Evolutionary conservation across 495 filamentous ascomycete genomes (phyloP), one percentile per base, ranked within the genome.

Genomic region (Aspergillus ostianus): DNA sequence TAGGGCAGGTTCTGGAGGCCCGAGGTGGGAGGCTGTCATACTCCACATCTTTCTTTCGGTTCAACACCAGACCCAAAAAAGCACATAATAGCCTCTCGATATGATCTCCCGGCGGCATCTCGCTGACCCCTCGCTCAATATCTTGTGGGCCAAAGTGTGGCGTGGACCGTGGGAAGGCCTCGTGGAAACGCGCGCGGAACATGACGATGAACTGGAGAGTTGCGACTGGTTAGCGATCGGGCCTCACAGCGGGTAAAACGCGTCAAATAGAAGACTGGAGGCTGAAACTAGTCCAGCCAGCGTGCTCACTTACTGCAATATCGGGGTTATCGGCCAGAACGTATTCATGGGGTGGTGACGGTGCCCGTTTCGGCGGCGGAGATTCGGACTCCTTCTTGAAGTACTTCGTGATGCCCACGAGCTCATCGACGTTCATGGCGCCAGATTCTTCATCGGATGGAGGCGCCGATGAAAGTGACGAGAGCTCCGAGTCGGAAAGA

Each of bases 41-140:
- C 94, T 98, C 96, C 67, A 98, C 89, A 78, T 94, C 90, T 69
- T 98, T 97, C 81, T 98, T 98, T 67, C 94, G 86, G 68, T 98
- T 98, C 62, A 98, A 81, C 55, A 97, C 83, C 68, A 98, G 78
- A 29, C 91, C 85, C 20, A 98, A 73, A 48, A 98, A 77, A 65
- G 91, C 91, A 80, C 95, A 98, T 32, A 98, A 78, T 48, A 98
- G 84, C 65, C 85, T 82, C 76, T 97, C 93, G 32, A 93, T 87
- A 64, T 89, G 86, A 68, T 94, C 88, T 61, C 90, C 89, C 13
- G 94, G 95, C 15, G 86, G 71, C 30, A 79, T 66, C 64, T 96
- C 91, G 50, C 85, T 82, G 20, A 97, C 85, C 26, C 93, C 94
- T 64, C 83, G 78, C 77, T 98, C 94, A 54, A 98, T 84, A 76